Evolutionary conservation across 768 basidiomycete genomes (phyloP), one percentile per base, ranked within the genome.

Genomic region (Leccinum boreale): DNA sequence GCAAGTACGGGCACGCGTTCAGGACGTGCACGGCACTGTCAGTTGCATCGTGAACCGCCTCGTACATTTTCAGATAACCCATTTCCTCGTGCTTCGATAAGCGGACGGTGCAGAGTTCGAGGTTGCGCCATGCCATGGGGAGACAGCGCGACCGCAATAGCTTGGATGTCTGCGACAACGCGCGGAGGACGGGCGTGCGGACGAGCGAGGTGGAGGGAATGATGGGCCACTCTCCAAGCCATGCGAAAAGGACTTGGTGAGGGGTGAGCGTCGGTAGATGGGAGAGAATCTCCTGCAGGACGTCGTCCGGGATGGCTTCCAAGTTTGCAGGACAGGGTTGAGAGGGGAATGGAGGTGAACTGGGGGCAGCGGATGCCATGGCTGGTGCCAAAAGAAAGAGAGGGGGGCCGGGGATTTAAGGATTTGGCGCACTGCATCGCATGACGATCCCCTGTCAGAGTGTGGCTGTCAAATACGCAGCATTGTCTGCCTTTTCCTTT

Each of bases 251-350:
- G 4, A 52, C 49, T n/a, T 54, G 48, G 17, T 9, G 2, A 1
- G 28, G 31, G 10, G 10, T 17, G 36, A 57, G 50, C 3, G 62
- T 52, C 7, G 64, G 62, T 7, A 65, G 21, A 55, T 39, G 19
- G 2, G 59, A 56, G 0, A 65, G 15, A n/a, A 64, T 53, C 47
- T 64, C 63, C 12, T n/a, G 36, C 3, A 64, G 23, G 19, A 65
- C 44, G 7, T 61, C 57, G 11, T 65, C 53, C 2, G 62, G 63
- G 17, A 64, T 29, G 28, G 21, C 44, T 19, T 58, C 57, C 46
- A 58, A 31, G 44, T 36, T 56, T 17, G 17, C 36, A 2, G 59
- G 50, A 28, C 52, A 55, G 2, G 48, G n/a, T 10, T 46, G 42
- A 21, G 57, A 57, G 21, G 52, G 39, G 9, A 15, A 9, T 4